phyloP scores from a whole-genome alignment of 805 yeast genomes.

The Phaffomyces opuntiae region DNA sequence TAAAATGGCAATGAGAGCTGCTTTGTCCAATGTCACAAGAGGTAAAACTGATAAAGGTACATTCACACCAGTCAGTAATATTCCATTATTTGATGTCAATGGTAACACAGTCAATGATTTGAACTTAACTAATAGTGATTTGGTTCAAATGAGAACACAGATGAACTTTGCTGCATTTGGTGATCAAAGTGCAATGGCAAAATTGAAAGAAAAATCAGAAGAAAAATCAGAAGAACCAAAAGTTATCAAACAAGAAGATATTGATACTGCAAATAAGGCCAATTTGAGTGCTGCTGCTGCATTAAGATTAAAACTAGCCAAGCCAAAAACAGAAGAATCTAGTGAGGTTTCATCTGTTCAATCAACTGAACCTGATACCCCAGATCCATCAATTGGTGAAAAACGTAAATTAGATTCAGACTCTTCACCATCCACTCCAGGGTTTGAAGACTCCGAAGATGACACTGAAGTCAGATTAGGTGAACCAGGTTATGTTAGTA shows the following conservation, averaged over 20 bases:
- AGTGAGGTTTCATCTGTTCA: constrained; percentile 5
- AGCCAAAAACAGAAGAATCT: constrained; percentile 25
- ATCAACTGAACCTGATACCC: neutral
- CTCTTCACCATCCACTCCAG: neutral
- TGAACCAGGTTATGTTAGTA: constrained; percentile 79
- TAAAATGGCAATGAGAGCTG: constrained; percentile 21
- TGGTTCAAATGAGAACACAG: constrained; percentile 55
- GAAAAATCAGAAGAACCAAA: constrained; percentile 13
- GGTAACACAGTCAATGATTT: constrained; percentile 69
- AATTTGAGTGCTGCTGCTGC: constrained; percentile 42
- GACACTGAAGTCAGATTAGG: constrained; percentile 48
- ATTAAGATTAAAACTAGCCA: constrained; percentile 17
- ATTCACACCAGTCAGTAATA: constrained; percentile 53
- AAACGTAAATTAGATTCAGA: constrained; percentile 15
- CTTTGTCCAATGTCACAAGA: constrained; percentile 37
- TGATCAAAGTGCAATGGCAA: constrained; percentile 26
- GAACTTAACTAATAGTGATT: constrained; percentile 60
- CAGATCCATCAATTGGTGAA: constrained; percentile 10
- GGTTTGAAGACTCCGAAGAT: constrained; percentile 9
- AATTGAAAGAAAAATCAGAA: constrained; percentile 11
- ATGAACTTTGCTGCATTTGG: constrained; percentile 68
- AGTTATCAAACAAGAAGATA: constrained; percentile 21
- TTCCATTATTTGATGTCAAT: constrained; percentile 71
- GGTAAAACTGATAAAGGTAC: constrained; percentile 72
- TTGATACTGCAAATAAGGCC: constrained; percentile 28